These are phyloP conservation scores for Silene coronaria DNA, from an alignment of 179 eudicot species.

Conservation along the genomic window DNA sequence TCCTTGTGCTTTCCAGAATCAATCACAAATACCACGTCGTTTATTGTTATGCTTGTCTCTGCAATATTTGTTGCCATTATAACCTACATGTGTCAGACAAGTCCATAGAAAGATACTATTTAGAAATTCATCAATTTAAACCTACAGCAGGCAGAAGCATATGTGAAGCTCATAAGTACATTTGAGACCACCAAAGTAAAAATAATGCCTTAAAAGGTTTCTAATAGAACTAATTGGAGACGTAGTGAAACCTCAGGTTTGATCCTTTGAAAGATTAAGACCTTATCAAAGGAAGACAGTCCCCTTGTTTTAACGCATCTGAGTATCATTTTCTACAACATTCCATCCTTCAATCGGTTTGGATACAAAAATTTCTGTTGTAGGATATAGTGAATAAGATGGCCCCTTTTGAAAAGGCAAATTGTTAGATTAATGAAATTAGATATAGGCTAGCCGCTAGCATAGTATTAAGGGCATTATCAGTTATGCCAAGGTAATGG, in stretches of 20 bases:
- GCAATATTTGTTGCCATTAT: slow-evolving; percentile 95
- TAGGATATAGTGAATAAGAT: not conserved
- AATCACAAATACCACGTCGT: slow-evolving; percentile 87
- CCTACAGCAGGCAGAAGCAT: not conserved
- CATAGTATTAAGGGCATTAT: not conserved
- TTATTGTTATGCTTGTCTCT: slow-evolving; percentile 96
- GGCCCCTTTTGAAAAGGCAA: not conserved
- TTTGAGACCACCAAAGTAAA: not conserved
- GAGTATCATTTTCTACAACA: not conserved
- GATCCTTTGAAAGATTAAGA: not conserved
- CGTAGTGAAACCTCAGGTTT: not conserved
- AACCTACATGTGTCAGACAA: slow-evolving; percentile 43
- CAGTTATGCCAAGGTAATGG: not conserved
- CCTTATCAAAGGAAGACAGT: not conserved
- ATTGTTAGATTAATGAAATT: not conserved
- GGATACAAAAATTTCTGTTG: not conserved
- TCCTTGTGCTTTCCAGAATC: slow-evolving; percentile 98
- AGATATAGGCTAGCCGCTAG: not conserved
- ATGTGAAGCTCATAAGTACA: not conserved
- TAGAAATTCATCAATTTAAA: not conserved
- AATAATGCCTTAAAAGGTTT: not conserved
- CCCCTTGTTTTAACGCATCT: not conserved
- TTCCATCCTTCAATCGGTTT: not conserved
- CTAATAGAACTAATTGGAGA: not conserved
- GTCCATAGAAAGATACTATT: not conserved